Base-by-base conservation (phyloP, 306 rosid species). In the Dalbergia cochinchinensis region DNA sequence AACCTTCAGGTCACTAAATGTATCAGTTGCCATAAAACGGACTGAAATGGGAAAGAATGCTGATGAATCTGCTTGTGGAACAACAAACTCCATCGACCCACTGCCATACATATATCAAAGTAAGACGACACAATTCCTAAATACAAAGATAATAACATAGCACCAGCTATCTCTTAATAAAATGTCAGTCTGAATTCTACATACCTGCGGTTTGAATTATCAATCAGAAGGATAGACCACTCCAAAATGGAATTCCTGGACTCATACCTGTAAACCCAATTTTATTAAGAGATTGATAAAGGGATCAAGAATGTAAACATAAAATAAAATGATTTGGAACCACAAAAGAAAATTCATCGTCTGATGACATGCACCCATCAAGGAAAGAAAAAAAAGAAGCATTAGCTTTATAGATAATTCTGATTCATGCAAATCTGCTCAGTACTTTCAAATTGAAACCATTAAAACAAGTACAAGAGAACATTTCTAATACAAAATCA, bases 31-130 rank as follows among this genome's bases (percentile, higher is more conserved):
- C 72, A 91, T 76, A 81, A 94, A 94, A 12, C 87, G 79, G 19
- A 92, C 94, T 55, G 97, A 91, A 77, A 94, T 92, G 70, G 97
- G 97, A 77, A 94, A 92, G 85, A 94, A 94, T 60, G 85, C 75
- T 19, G 97, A 92, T 74, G 99, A 84, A 78, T 95, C 98, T 16
- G 92, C 88, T 69, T 85, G 92, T 15, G 98, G 98, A 84, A 95
- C 97, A 76, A 92, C 98, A 77, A 95, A 95, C 82, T 92, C 97
- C 97, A 92, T 75, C 1, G 98, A 91, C 58, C 99, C 98, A 84
- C 99, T 95, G 92, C 81, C 78, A 88, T 71, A 59, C 33, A 44
- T 66, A 44, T 66, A 80, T 16, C 22, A 33, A 64, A 48, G 77
- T 80, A 72, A 76, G 72, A 83, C 51, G 45, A 86, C 33, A 59